Evolutionary conservation across 2,329 filamentous ascomycete species (phyloP).

Genomic region (Cucurbitaria berberidis): DNA sequence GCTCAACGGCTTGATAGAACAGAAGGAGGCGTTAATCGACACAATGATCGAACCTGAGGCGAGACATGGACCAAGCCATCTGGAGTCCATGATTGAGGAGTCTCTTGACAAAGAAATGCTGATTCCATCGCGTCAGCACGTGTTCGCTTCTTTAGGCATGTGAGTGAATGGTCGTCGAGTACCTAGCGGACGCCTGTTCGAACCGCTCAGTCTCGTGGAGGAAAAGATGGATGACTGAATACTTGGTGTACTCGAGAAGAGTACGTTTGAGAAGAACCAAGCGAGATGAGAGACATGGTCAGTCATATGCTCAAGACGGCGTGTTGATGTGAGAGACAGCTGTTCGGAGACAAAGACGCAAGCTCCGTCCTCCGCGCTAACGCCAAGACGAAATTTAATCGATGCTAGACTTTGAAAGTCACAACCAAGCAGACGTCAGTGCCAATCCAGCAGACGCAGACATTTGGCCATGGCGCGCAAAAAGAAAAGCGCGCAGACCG

Average conservation of each 20-base stretch:
- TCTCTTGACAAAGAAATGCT: not conserved
- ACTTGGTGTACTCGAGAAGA: too few species aligned
- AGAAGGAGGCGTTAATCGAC: not conserved
- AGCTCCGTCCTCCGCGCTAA: constrained; percentile 14
- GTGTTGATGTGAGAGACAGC: not conserved
- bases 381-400: constrained; percentile 29
- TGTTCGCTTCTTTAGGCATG: not conserved
- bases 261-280: too few species aligned
- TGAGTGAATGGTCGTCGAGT: too few species aligned
- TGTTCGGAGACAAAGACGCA: constrained; percentile 9
- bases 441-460: not conserved
- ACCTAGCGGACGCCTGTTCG: too few species aligned
- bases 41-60: not conserved
- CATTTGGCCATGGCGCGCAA: constrained; percentile 40
- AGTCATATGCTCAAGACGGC: not conserved
- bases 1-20: not conserved
- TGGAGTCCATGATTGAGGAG: not conserved
- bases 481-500: constrained; percentile 40
- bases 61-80: not conserved
- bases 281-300: not conserved
- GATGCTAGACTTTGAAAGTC: constrained; percentile 8
- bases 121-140: not conserved
- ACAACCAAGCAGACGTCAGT: constrained; percentile 8
- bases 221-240: too few species aligned
- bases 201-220: too few species aligned